These are phyloP conservation scores for Liquidambar formosana DNA, from an alignment of 164 flowering plant genomes.

Conservation along the genomic window DNA sequence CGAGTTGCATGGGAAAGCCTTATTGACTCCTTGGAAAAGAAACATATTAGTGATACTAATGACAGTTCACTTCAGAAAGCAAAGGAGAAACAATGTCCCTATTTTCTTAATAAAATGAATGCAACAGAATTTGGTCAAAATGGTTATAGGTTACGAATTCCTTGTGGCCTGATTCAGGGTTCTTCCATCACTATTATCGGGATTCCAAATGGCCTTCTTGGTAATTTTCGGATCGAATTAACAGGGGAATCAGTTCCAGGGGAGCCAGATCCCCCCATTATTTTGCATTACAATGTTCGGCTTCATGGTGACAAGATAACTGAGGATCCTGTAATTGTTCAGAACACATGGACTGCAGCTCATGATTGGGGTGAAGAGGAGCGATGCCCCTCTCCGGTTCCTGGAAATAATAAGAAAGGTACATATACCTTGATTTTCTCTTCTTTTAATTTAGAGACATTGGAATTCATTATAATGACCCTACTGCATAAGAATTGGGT, in stretches of 20 bases:
- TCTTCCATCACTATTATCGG: constrained; percentile 91
- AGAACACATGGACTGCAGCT: constrained; percentile 86
- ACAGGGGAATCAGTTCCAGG: constrained; percentile 89
- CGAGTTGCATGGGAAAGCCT: constrained; percentile 77
- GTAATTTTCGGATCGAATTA: constrained; percentile 84
- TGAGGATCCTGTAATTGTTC: constrained; percentile 91
- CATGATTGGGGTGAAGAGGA: constrained; percentile 98
- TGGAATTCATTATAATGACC: neutral
- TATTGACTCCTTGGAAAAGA: constrained; percentile 54
- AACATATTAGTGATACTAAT: constrained; percentile 36
- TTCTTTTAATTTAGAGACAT: neutral
- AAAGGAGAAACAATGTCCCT: constrained; percentile 74
- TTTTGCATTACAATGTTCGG: constrained; percentile 92
- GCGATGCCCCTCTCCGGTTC: constrained; percentile 75
- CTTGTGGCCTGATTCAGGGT: constrained; percentile 93
- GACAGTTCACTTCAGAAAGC: constrained; percentile 33
- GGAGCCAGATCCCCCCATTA: constrained; percentile 93
- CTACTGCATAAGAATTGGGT: neutral
- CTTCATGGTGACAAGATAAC: constrained; percentile 89
- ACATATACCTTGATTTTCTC: neutral
- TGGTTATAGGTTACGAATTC: constrained; percentile 55
- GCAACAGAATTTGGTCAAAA: constrained; percentile 44
- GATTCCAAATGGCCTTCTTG: constrained; percentile 86
- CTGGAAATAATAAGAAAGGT: constrained; percentile 72
- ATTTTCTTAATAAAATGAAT: constrained; percentile 64